These are phyloP conservation scores for Byssochlamys sp. DNA, from an alignment of 2,329 filamentous ascomycete genomes.

Conservation along the genomic window DNA sequence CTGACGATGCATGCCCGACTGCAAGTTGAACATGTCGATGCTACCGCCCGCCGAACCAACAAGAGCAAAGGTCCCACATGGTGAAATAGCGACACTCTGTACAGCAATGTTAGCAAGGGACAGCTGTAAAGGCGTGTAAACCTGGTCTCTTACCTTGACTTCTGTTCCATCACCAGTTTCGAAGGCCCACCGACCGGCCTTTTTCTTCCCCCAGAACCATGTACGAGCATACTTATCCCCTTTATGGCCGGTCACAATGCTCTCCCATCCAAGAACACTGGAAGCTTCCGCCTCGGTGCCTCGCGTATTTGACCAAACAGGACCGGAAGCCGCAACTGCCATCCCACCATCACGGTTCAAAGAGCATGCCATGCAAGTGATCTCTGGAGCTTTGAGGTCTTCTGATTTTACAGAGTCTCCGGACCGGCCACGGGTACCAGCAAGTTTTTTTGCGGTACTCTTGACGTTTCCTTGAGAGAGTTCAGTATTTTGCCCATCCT, in stretches of 20 bases:
- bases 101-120: constrained; percentile 8
- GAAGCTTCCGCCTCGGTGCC: constrained; percentile 60
- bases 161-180: constrained; percentile 73
- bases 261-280: constrained; percentile 87
- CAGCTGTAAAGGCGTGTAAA: not conserved
- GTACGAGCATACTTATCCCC: constrained; percentile 77
- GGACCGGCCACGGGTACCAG: constrained; percentile 10
- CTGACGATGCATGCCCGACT: constrained; percentile 81
- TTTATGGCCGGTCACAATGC: constrained; percentile 84
- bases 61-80: constrained; percentile 87
- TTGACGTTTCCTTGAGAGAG: constrained; percentile 82
- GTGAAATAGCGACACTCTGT: constrained; percentile 74
- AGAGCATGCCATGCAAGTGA: constrained; percentile 83
- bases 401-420: constrained; percentile 14
- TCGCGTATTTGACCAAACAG: constrained; percentile 73
- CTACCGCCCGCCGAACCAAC: constrained; percentile 74
- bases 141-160: constrained; percentile 45
- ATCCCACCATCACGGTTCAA: constrained; percentile 92
- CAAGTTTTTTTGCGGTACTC: constrained; percentile 72
- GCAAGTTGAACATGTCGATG: constrained; percentile 92
- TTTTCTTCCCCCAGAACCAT: constrained; percentile 96
- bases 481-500: constrained; percentile 87
- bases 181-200: constrained; percentile 85
- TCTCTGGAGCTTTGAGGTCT: constrained; percentile 74
- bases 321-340: constrained; percentile 67